These are phyloP conservation scores for Phialemonium atrogriseum DNA, from an alignment of 2,329 filamentous ascomycete species.

Conservation along the genomic window DNA sequence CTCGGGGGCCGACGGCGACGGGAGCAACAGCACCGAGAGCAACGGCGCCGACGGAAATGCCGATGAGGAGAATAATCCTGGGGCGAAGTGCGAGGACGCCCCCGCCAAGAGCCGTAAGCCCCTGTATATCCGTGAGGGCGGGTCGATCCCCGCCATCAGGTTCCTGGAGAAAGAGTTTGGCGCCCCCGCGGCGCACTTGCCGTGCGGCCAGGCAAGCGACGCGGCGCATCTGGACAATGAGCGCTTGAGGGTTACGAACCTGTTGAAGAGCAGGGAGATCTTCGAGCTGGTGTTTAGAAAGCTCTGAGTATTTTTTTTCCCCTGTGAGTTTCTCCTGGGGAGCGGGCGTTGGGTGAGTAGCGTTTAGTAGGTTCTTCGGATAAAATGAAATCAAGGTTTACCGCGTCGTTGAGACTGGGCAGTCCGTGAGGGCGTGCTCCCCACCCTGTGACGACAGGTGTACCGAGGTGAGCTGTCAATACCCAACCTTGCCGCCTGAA, in stretches of 20 bases:
- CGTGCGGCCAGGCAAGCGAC: slow-evolving; percentile 91
- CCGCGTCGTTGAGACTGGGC: too few species aligned
- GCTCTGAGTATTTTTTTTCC: too few species aligned
- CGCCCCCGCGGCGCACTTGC: slow-evolving; percentile 84
- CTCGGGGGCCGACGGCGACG: slow-evolving; percentile 16
- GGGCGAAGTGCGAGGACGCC: slow-evolving; percentile 9
- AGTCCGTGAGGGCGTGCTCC: too few species aligned
- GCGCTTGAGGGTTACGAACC: slow-evolving; percentile 75
- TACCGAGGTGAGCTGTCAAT: too few species aligned
- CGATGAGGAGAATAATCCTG: neutral
- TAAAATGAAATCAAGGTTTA: too few species aligned
- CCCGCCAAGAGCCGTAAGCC: slow-evolving; percentile 48
- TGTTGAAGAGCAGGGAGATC: slow-evolving; percentile 87
- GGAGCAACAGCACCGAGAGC: neutral
- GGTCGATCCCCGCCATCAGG: slow-evolving; percentile 87
- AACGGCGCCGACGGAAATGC: slow-evolving; percentile 11
- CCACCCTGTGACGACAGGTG: too few species aligned
- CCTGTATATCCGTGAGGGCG: slow-evolving; percentile 90
- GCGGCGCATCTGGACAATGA: slow-evolving; percentile 93
- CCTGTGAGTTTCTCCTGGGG: too few species aligned
- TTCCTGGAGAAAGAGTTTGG: slow-evolving; percentile 92
- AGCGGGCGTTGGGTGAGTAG: too few species aligned
- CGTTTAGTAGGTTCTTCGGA: too few species aligned
- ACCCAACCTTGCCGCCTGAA: too few species aligned
- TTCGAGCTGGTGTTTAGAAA: slow-evolving; percentile 77